Evolutionary conservation across 306 rosid genomes (phyloP), one percentile per base, ranked within the genome.

Genomic region (Sicyos edulis): DNA sequence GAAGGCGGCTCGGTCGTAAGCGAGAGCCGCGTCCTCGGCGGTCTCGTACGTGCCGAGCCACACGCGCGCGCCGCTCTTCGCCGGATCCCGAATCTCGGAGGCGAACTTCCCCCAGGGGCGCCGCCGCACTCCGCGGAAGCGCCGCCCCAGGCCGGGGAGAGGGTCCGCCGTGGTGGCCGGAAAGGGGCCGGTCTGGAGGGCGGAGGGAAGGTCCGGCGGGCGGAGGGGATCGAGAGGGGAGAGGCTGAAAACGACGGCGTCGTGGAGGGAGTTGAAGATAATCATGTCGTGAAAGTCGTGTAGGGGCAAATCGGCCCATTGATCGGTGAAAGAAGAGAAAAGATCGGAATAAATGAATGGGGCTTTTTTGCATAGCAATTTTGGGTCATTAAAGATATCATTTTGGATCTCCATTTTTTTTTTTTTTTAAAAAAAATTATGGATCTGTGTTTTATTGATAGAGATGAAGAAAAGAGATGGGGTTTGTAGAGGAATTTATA

Each of bases 21-120:
- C 91, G 73, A 80, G 29, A 17, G 91, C 91, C 1, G 91, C 91
- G 10, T 82, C 87, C 79, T 87, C 89, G 0, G 87, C 83, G 8
- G 87, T 87, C 78, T 81, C 82, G 75, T 87, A 84, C 4, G 88
- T 87, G 6, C 88, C 91, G 4, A 87, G 91, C 88, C 91, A 87
- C 2, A 76, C 85, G 63, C 91, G 70, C 0, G 87, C 85, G 0
- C 88, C 88, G 49, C 80, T 84, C 77, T 60, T 81, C 3, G 85
- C 77, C 61, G 88, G 91, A 62, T 84, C 88, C 2, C 87, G 79
- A 69, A 87, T 87, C 85, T 87, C 87, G 4, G 88, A 83, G 7
- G 88, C 85, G 75, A 71, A 87, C 62, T 79, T 87, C 0, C 91
- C 91, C 87, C 88, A 86, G 45, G 88, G 85, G 50, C 91, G 17